Conservation (phyloP, 2,329 filamentous ascomycete genomes). For the Amauroascus niger region DNA sequence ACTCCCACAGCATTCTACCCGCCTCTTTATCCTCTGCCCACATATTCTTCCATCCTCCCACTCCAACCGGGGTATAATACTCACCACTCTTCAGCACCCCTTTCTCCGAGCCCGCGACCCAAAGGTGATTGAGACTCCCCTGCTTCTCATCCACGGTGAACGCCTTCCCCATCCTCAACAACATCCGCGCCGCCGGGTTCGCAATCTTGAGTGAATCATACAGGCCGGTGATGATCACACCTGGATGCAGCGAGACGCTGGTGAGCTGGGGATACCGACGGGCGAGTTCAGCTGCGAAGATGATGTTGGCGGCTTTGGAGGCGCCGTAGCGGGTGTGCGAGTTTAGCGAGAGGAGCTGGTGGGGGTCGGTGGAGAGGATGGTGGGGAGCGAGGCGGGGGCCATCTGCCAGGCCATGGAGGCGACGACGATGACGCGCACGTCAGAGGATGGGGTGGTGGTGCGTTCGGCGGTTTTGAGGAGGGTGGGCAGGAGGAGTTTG, state of each 20-base stretch:
- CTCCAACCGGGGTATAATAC: constrained; percentile 37
- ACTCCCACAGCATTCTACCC: constrained; percentile 35
- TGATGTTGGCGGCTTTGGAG: constrained; percentile 44
- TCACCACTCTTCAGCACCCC: constrained; percentile 30
- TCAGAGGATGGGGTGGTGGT: constrained; percentile 18
- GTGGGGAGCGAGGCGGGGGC: constrained; percentile 26
- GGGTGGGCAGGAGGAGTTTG: constrained; percentile 35
- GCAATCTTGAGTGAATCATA: constrained; percentile 27
- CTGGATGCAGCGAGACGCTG: constrained; percentile 43
- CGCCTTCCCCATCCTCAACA: constrained; percentile 14
- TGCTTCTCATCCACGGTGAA: constrained; percentile 28
- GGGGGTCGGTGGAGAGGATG: constrained; percentile 30
- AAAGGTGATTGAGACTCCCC: constrained; percentile 37
- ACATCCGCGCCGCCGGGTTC: constrained; percentile 20
- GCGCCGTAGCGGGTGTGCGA: constrained; percentile 42
- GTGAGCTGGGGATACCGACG: constrained; percentile 37
- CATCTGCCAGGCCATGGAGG: constrained; percentile 30
- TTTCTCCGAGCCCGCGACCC: constrained; percentile 29
- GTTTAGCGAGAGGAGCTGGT: constrained; percentile 28
- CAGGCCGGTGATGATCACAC: constrained; percentile 36
- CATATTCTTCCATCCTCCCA: constrained; percentile 23
- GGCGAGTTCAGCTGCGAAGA: constrained; percentile 38
- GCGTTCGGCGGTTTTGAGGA: constrained; percentile 29
- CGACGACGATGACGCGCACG: constrained; percentile 32
- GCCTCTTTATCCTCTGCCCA: constrained; percentile 28